A percentile compares a stretch with the other conserved stretches of the same genome.
phyloP scores from a whole-genome alignment of 768 basidiomycete genomes.

The Rhizopogon vinicolor region DNA sequence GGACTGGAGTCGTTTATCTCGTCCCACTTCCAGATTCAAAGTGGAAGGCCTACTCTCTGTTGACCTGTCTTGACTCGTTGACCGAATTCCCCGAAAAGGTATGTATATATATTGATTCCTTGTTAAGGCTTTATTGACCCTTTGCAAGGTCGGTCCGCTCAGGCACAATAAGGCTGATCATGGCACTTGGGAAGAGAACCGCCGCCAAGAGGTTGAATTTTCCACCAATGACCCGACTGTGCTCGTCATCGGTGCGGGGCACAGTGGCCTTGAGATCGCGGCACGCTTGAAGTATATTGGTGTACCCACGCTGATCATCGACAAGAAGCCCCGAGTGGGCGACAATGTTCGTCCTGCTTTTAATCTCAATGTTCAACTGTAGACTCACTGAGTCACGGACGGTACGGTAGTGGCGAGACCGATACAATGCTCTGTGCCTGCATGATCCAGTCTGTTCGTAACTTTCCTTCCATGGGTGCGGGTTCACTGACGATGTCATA shows the following conservation, averaged over 20 bases:
- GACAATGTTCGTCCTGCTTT: conserved; percentile 29
- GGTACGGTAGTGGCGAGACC: conserved; percentile 40
- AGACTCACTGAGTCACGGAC: neutral
- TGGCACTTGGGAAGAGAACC: no score
- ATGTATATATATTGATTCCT: neutral
- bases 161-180: conserved; percentile 26
- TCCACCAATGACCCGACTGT: no score
- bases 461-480: neutral
- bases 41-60: conserved; percentile 62
- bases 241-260: no score
- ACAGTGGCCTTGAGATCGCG: conserved; percentile 48
- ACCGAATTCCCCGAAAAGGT: conserved; percentile 50
- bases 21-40: conserved; percentile 35
- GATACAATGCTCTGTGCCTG: conserved; percentile 35
- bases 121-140: neutral
- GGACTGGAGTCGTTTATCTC: conserved; percentile 50
- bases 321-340: conserved; percentile 47
- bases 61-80: conserved; percentile 57
- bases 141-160: conserved; percentile 30
- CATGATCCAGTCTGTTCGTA: conserved; percentile 46
- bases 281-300: conserved; percentile 61
- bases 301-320: conserved; percentile 52
- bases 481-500: conserved; percentile 6
- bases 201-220: no score
- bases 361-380: neutral